A percentile compares a stretch with the other conserved stretches of the same genome.
These are phyloP conservation scores for Obelidium mucronatum DNA, from an alignment of 192 early-diverging fungal genomes.

Conservation along the genomic window DNA sequence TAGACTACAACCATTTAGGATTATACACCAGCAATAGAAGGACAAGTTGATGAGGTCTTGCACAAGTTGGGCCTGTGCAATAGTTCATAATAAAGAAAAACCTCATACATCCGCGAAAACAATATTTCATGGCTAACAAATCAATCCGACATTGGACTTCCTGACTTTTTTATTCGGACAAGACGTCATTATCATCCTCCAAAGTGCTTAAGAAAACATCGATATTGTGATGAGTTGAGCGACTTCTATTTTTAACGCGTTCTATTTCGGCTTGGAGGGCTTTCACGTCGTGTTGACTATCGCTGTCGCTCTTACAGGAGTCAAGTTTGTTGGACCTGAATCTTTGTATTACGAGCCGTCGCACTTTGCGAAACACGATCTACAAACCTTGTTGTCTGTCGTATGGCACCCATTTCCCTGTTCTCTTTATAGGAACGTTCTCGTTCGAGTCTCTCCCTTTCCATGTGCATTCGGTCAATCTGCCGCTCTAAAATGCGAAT, in stretches of 20 bases:
- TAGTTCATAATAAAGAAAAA: too few relatives aligned
- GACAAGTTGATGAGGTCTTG: slow-evolving; percentile 15
- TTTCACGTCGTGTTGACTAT: slow-evolving; percentile 21
- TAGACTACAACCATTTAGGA: background rate
- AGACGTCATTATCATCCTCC: slow-evolving; percentile 14
- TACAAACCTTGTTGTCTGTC: background rate
- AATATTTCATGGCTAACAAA: too few relatives aligned
- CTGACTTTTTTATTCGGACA: background rate
- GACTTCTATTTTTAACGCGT: slow-evolving; percentile 51
- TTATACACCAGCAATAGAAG: slow-evolving; percentile 12
- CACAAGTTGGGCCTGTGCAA: slow-evolving; percentile 27
- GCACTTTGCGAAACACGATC: slow-evolving; percentile 1
- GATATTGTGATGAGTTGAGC: background rate
- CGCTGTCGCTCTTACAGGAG: slow-evolving; percentile 3
- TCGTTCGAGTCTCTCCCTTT: slow-evolving; percentile 44
- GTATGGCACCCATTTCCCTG: background rate
- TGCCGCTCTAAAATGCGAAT: slow-evolving; percentile 40
- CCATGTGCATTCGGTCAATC: slow-evolving; percentile 50
- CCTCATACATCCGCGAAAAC: too few relatives aligned
- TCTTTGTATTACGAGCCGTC: background rate
- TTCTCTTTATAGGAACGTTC: slow-evolving; percentile 29
- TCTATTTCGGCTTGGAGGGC: slow-evolving; percentile 51
- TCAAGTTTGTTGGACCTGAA: background rate
- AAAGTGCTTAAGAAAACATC: slow-evolving; percentile 12
- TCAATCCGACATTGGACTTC: too few relatives aligned